Percentiles rank a stretch among this genome's conserved stretches.
Conservation (phyloP, 106 monocot species). For the Dioscorea zingiberensis region DNA sequence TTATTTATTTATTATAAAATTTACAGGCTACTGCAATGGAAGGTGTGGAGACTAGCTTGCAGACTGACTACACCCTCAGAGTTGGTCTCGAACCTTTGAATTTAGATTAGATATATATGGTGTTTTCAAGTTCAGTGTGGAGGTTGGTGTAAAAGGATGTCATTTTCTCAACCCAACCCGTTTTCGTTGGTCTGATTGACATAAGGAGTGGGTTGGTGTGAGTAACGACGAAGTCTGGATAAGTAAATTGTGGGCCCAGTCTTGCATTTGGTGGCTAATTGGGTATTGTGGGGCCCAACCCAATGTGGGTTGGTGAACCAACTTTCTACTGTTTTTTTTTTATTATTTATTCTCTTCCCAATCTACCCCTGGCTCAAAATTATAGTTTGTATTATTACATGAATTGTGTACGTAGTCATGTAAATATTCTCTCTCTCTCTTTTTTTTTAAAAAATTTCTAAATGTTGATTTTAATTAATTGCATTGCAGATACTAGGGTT, state of each 20-base stretch:
- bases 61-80: constrained; percentile 63
- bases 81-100: constrained; percentile 12
- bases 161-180: too few relatives aligned
- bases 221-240: neutral
- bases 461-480: too few relatives aligned
- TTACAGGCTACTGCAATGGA: constrained; percentile 60
- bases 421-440: too few relatives aligned
- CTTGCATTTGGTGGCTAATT: neutral
- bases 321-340: neutral
- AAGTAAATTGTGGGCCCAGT: neutral
- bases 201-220: too few relatives aligned
- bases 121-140: neutral
- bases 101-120: neutral
- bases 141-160: too few relatives aligned
- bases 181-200: neutral
- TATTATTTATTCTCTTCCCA: neutral
- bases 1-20: neutral
- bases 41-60: constrained; percentile 57
- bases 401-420: too few relatives aligned
- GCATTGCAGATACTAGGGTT: constrained; percentile 22
- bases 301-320: too few relatives aligned
- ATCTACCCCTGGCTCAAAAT: neutral
- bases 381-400: too few relatives aligned
- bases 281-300: neutral
- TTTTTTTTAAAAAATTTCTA: too few relatives aligned